Percentiles rank a stretch among this genome's conserved stretches.
phyloP scores from a whole-genome alignment of 176 grass and related monocot genomes.

The Musa troglodytarum region DNA sequence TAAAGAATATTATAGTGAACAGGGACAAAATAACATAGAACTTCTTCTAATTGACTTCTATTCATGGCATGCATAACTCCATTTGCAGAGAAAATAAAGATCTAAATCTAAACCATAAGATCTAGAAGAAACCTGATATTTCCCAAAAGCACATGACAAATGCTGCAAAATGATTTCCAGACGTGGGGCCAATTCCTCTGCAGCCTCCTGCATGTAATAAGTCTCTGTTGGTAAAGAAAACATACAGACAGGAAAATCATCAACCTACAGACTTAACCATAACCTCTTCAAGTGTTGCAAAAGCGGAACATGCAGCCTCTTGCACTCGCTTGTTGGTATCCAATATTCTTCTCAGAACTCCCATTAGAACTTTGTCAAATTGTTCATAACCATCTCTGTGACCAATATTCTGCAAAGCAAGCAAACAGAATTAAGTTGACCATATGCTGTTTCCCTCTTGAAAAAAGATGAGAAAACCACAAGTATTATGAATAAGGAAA shows the following conservation, averaged over 20 bases:
- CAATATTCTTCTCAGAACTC: constrained; percentile 82
- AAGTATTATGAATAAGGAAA: neutral
- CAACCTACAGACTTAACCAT: constrained; percentile 9
- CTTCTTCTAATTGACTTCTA: neutral
- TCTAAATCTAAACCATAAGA: constrained; percentile 7
- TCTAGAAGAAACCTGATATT: constrained; percentile 79
- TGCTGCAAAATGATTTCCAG: constrained; percentile 91
- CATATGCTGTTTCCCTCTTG: neutral
- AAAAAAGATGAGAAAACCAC: neutral
- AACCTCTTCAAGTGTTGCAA: constrained; percentile 99
- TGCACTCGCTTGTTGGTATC: constrained; percentile 94
- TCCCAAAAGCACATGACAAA: constrained; percentile 88
- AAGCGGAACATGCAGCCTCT: constrained; percentile 93
- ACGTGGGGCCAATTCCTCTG: constrained; percentile 67
- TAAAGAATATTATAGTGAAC: constrained; percentile 15
- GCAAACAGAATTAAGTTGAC: constrained; percentile 18
- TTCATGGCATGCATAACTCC: neutral
- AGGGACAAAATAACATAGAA: constrained; percentile 12
- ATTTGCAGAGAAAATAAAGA: too few relatives aligned
- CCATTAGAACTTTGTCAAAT: constrained; percentile 93
- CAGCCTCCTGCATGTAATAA: constrained; percentile 65
- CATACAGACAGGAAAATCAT: neutral
- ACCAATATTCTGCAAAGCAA: constrained; percentile 44
- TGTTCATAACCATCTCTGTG: constrained; percentile 69
- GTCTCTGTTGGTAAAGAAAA: neutral